phyloP scores from a whole-genome alignment of 441 rosid species.

The Pelargonium myrrhifolium region DNA sequence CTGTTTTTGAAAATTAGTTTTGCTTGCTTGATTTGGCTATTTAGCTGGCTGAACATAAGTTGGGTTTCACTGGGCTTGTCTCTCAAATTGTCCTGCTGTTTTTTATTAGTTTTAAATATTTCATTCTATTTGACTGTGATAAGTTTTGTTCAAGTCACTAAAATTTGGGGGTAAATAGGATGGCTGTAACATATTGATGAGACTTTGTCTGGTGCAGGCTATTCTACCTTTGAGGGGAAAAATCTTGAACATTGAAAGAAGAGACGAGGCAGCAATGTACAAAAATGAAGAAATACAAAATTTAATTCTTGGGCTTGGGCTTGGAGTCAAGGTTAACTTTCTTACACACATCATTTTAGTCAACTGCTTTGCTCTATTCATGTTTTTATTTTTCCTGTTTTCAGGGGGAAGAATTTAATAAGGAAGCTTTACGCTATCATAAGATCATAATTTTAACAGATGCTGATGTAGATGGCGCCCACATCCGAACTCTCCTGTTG shows the following conservation, averaged over 20 bases:
- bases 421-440: constrained; percentile 83
- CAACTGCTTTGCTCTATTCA: constrained; percentile 15
- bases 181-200: constrained; percentile 3
- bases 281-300: constrained; percentile 95
- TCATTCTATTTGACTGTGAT: too few species aligned
- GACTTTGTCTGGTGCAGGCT: constrained; percentile 45
- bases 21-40: too few species aligned
- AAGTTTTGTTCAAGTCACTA: neutral
- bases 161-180: neutral
- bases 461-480: constrained; percentile 99
- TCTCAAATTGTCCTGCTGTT: too few species aligned
- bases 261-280: constrained; percentile 95
- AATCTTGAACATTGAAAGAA: constrained; percentile 84
- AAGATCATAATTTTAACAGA: constrained; percentile 90
- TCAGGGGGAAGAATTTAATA: constrained; percentile 88
- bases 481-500: constrained; percentile 79
- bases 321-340: constrained; percentile 71
- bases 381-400: constrained; percentile 13
- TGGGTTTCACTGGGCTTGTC: too few species aligned
- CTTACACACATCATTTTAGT: neutral
- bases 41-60: too few species aligned
- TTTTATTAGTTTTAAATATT: too few species aligned
- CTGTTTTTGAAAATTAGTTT: too few species aligned
- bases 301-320: constrained; percentile 84
- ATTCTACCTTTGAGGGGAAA: constrained; percentile 96